phyloP scores from a whole-genome alignment of 768 basidiomycete species.

The Obba rivulosa region DNA sequence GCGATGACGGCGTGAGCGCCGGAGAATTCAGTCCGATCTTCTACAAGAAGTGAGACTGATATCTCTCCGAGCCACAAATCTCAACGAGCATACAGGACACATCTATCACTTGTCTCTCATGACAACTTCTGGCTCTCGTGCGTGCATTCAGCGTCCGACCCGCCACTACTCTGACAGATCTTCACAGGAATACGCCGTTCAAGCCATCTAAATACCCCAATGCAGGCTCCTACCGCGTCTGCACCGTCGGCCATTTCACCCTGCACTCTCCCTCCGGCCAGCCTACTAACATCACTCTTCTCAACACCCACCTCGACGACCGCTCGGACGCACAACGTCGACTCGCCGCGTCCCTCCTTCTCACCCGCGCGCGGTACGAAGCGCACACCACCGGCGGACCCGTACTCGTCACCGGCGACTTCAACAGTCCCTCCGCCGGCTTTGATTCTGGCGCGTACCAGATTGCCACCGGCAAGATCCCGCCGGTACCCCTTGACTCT shows the following conservation, averaged over 20 bases:
- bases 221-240: slow-evolving; percentile 45
- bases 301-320: slow-evolving; percentile 55
- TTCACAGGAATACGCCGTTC: slow-evolving; percentile 39
- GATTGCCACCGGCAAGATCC: slow-evolving; percentile 38
- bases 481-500: slow-evolving; percentile 36
- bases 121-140: slow-evolving; percentile 57
- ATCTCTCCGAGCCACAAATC: background rate
- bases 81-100: slow-evolving; percentile 19
- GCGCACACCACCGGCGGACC: slow-evolving; percentile 33
- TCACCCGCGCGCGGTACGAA: slow-evolving; percentile 45
- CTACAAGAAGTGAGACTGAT: slow-evolving; percentile 38
- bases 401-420: slow-evolving; percentile 49
- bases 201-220: slow-evolving; percentile 44
- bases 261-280: slow-evolving; percentile 7
- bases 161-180: too few relatives aligned
- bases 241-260: slow-evolving; percentile 39
- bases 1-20: slow-evolving; percentile 47
- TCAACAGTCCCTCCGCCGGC: slow-evolving; percentile 46
- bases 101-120: slow-evolving; percentile 32
- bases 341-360: slow-evolving; percentile 46
- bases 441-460: slow-evolving; percentile 44
- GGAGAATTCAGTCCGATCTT: slow-evolving; percentile 65
- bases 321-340: slow-evolving; percentile 46
- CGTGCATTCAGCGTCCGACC: slow-evolving; percentile 11
- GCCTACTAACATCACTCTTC: slow-evolving; percentile 30